A percentile compares a stretch with the other conserved stretches of the same genome.
Evolutionary conservation across 352 stramenopile species (phyloP).

Genomic region (Hyaloperonospora brassicae): DNA sequence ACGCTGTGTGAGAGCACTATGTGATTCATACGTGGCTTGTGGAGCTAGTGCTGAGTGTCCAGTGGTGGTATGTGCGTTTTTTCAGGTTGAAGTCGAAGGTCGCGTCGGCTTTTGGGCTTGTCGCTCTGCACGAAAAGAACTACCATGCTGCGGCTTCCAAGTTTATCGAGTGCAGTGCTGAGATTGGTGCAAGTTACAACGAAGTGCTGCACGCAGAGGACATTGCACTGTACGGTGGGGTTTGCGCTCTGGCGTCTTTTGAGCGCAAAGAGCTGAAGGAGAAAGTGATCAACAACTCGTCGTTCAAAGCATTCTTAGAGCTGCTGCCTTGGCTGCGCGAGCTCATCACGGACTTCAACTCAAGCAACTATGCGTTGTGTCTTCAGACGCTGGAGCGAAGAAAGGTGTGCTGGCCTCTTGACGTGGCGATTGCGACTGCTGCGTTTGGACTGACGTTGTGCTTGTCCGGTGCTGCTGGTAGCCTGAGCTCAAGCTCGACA

Average conservation of each 20-base stretch:
- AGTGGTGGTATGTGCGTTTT: constrained; percentile 5
- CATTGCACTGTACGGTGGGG: constrained; percentile 80
- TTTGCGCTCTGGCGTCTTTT: constrained; percentile 82
- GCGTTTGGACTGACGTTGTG: too few species aligned
- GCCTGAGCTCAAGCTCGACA: constrained; percentile 66
- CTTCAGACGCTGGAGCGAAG: constrained; percentile 67
- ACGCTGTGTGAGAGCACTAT: constrained; percentile 42
- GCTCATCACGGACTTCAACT: constrained; percentile 84
- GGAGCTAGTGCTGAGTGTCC: neutral
- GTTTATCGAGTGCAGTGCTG: constrained; percentile 74
- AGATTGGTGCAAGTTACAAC: constrained; percentile 76
- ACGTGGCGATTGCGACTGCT: neutral
- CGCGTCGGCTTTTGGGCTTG: constrained; percentile 63
- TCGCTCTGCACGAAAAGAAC: constrained; percentile 73
- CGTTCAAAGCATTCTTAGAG: constrained; percentile 85
- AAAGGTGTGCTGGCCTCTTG: constrained; percentile 32
- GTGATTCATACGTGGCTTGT: neutral
- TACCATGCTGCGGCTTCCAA: constrained; percentile 69
- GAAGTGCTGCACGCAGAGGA: constrained; percentile 82
- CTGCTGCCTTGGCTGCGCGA: constrained; percentile 81
- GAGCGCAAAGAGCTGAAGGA: constrained; percentile 71
- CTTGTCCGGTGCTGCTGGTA: constrained; percentile 14
- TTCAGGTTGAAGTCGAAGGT: constrained; percentile 78
- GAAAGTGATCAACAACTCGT: constrained; percentile 82
- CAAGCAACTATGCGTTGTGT: constrained; percentile 78